These are phyloP conservation scores for Linum usitatissimum DNA, from an alignment of 345 rosid species.

Conservation along the genomic window DNA sequence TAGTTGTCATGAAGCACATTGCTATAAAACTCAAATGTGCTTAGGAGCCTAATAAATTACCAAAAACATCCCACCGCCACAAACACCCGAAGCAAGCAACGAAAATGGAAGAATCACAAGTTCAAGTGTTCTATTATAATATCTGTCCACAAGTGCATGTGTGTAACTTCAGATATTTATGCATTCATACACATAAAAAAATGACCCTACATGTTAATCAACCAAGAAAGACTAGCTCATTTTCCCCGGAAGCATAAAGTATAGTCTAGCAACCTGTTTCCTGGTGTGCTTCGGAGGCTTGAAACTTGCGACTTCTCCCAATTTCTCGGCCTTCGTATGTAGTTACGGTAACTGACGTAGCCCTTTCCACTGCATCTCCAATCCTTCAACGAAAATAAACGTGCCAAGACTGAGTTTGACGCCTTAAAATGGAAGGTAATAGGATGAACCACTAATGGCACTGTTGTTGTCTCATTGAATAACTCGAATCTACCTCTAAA, in stretches of 20 bases:
- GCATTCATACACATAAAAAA: not conserved
- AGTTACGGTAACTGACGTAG: slow-evolving; percentile 73
- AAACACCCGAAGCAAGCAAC: not conserved
- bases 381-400: slow-evolving; percentile 39
- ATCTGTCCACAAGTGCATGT: not conserved
- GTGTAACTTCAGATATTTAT: not conserved
- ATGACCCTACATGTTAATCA: not conserved
- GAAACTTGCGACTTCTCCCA: slow-evolving; percentile 53
- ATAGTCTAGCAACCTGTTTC: slow-evolving; percentile 57
- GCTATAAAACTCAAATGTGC: not conserved
- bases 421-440: not conserved
- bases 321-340: slow-evolving; percentile 73
- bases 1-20: slow-evolving; percentile 5
- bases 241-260: slow-evolving; percentile 5
- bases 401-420: slow-evolving; percentile 2
- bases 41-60: not conserved
- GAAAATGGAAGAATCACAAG: not conserved
- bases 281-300: slow-evolving; percentile 71
- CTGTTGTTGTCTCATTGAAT: not conserved
- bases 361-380: slow-evolving; percentile 96
- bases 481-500: not conserved
- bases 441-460: not conserved
- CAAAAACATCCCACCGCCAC: not conserved
- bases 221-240: not conserved
- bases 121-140: not conserved